Evolutionary conservation across 139 green algal genomes (phyloP).

Genomic region (Chlamydomonas sphaeroides): DNA sequence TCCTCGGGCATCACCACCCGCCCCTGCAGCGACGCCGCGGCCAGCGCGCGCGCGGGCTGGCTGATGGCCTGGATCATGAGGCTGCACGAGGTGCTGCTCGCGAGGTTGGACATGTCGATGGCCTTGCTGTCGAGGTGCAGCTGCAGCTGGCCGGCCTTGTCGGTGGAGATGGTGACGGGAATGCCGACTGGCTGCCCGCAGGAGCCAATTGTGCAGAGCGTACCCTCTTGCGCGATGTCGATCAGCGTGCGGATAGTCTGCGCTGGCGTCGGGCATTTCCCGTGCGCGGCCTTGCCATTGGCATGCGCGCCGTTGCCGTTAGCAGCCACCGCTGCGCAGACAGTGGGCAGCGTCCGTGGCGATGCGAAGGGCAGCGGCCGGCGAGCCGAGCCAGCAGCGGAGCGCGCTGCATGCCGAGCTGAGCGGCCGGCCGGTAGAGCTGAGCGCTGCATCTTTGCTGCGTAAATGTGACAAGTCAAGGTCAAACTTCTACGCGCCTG

Average conservation of each 20-base stretch:
- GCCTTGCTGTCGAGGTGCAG: constrained; percentile 73
- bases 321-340: neutral
- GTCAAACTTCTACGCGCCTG: no score
- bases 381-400: neutral
- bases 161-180: constrained; percentile 81
- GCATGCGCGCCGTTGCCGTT: constrained; percentile 14
- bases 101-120: constrained; percentile 82
- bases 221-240: constrained; percentile 75
- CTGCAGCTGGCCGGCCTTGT: constrained; percentile 75
- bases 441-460: constrained; percentile 30
- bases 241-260: constrained; percentile 84
- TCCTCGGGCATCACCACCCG: constrained; percentile 43
- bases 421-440: neutral
- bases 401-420: neutral
- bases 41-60: constrained; percentile 77
- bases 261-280: constrained; percentile 48
- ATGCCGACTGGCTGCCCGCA: constrained; percentile 80
- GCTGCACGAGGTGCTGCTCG: constrained; percentile 64
- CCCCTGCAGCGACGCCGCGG: constrained; percentile 81
- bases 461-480: no score
- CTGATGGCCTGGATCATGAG: constrained; percentile 85
- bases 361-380: constrained; percentile 9
- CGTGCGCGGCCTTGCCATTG: neutral
- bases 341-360: neutral
- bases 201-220: constrained; percentile 72